Base-by-base conservation (phyloP, 371 early-diverging fungal genomes). In the Cokeromyces recurvatus region DNA sequence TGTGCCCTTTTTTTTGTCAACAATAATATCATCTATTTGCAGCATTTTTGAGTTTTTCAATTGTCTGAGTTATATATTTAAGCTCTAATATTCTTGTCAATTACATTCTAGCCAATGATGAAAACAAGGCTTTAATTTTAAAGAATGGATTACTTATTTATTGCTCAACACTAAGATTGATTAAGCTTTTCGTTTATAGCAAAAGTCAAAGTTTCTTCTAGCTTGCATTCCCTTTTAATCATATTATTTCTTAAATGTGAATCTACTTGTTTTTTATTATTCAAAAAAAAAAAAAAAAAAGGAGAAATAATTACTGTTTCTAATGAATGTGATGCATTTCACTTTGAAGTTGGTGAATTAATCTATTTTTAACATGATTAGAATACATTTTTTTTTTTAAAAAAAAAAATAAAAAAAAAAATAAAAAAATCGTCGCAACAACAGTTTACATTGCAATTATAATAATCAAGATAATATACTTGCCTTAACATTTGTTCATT, bases 401-500 rank as follows among this genome's bases (percentile, higher is more conserved):
- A 36, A 19, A 37, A 36, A 15, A 9, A 31, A 9, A 6, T 42
- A 34, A 21, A 45, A n/a, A 34, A 21, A 44, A 12, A 32, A 32
- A n/a, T 25, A 23, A 29, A 39, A 27, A 31, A 32, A 21, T 17
- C 9, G 21, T 19, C 17, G 34, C 15, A 29, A 12, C 39, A 34
- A 32, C n/a, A n/a, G n/a, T n/a, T n/a, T n/a, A n/a, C n/a, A n/a
- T n/a, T n/a, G n/a, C n/a, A n/a, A n/a, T 25, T 27, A 27, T 27
- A 7, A 27, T 27, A 27, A 27, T 11, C 29, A 35, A 20, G 16
- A 37, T 27, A 47, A 43, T 32, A 12, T 40, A 49, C 36, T 47
- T 57, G 66, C 79, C 74, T 74, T 59, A 71, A 38, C 69, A 77
- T 66, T 38, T 64, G 66, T 19, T 62, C 61, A 42, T 68, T 77